These are phyloP conservation scores for Cercis canadensis DNA, from an alignment of 306 rosid species.

Conservation along the genomic window DNA sequence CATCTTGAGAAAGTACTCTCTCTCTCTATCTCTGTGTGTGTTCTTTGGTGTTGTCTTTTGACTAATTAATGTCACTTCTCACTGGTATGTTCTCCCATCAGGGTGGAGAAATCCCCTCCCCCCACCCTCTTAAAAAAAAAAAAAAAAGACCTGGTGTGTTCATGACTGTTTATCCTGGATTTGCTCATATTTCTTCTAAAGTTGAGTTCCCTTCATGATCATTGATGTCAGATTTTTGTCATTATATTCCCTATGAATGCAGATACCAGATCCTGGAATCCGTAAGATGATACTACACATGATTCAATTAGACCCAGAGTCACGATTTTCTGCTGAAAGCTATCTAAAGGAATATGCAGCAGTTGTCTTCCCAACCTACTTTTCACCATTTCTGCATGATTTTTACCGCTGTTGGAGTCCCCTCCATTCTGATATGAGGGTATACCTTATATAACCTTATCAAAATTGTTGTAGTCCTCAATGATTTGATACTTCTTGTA, in stretches of 20 bases:
- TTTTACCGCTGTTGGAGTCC: slow-evolving; percentile 94
- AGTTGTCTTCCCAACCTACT: slow-evolving; percentile 84
- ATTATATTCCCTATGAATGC: slow-evolving; percentile 44
- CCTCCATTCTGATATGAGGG: slow-evolving; percentile 94
- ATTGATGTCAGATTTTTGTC: slow-evolving; percentile 19
- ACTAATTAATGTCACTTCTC: not conserved
- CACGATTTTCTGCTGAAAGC: slow-evolving; percentile 82
- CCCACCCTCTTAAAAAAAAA: not conserved
- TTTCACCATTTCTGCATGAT: slow-evolving; percentile 90
- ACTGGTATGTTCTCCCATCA: not conserved
- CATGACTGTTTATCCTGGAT: not conserved
- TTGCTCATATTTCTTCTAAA: not conserved
- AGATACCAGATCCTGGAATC: slow-evolving; percentile 93
- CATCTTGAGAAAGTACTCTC: slow-evolving; percentile 83
- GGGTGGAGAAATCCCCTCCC: not conserved
- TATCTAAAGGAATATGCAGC: slow-evolving; percentile 80
- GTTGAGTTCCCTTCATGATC: not conserved
- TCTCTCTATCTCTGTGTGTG: slow-evolving; percentile 14
- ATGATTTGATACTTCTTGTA: slow-evolving; percentile 32
- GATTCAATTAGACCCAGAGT: slow-evolving; percentile 94
- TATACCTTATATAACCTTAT: slow-evolving; percentile 35
- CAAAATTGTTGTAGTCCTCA: slow-evolving; percentile 5
- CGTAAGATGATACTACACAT: slow-evolving; percentile 94
- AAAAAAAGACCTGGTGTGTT: not conserved
- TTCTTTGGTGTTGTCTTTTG: slow-evolving; percentile 12